Evolutionary conservation across 371 early-diverging fungal species (phyloP), one percentile per base, ranked within the genome.

Genomic region (Syncephalastrum monosporum): DNA sequence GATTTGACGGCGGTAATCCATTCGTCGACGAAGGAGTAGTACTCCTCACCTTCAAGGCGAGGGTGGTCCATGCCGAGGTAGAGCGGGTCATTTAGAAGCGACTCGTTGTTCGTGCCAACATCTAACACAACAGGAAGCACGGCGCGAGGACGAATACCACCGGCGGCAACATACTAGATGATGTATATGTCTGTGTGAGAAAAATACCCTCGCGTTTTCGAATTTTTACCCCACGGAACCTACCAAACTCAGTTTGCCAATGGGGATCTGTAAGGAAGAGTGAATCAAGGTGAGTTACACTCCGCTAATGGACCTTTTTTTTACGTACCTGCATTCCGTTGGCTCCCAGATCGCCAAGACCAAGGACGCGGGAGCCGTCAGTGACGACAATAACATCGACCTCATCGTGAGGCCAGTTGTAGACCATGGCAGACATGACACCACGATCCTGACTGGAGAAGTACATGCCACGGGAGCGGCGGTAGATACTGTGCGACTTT

Each of bases 301-400:
- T 33, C 38, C 38, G 38, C 38, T 33, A 33, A 33, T 33, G 15
- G 23, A 46, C 23, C 6, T 46, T 46, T 46, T 46, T 46, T 46
- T 46, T 46, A 19, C 23, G 17, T 16, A 19, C 23, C 41, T 78
- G 81, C 85, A 85, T 85, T 51, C 86, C 86, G 59, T 83, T 83
- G 14, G 80, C 82, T 13, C 86, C 86, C 54, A 85, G 61, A 64
- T 85, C 86, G 49, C 86, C 86, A 21, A 85, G 66, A 33, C 86
- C 86, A 23, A 85, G 68, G 10, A 85, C 80, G 50, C 86, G 72
- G 8, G 81, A 81, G 33, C 86, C 86, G 61, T 85, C 86, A 41
- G 86, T 84, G 12, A 85, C 83, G 8, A 84, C 85, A 64, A 83
- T 83, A 13, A 83, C 81, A 54, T 81, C 82, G 25, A 82, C 74